A percentile compares a stretch with the other conserved stretches of the same genome.
These are phyloP conservation scores for Trapa bicornis DNA, from an alignment of 345 rosid species.

Conservation along the genomic window DNA sequence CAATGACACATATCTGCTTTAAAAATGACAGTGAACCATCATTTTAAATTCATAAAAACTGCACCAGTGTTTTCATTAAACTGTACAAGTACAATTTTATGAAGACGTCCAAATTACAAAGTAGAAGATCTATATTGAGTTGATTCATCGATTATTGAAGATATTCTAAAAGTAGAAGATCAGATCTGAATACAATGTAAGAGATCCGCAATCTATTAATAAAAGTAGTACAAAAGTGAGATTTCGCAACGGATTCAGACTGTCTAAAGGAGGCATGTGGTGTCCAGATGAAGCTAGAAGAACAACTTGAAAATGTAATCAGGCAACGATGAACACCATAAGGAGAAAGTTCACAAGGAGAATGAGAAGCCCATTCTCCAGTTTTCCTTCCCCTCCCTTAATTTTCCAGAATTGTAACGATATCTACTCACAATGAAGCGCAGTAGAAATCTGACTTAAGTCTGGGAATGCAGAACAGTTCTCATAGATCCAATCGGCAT, in stretches of 20 bases:
- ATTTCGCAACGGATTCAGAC: no score
- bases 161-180: no score
- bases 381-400: constrained; percentile 20
- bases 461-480: constrained; percentile 4
- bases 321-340: constrained; percentile 40
- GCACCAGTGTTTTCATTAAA: no score
- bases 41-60: no score
- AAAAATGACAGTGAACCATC: not conserved
- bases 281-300: constrained; percentile 41
- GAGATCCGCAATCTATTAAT: no score
- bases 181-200: no score
- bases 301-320: constrained; percentile 19
- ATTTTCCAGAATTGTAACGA: constrained; percentile 43
- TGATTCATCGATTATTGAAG: no score
- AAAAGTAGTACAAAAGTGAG: no score
- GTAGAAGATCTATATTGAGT: no score
- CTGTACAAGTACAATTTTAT: no score
- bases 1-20: not conserved
- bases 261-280: constrained; percentile 9
- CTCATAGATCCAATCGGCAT: not conserved
- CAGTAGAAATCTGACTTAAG: constrained; percentile 26
- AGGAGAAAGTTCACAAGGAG: constrained; percentile 17
- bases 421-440: constrained; percentile 12
- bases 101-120: no score
- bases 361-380: constrained; percentile 30